Evolutionary conservation across 108 stramenopile genomes (phyloP).

Genomic region (Skeletonema grethae): DNA sequence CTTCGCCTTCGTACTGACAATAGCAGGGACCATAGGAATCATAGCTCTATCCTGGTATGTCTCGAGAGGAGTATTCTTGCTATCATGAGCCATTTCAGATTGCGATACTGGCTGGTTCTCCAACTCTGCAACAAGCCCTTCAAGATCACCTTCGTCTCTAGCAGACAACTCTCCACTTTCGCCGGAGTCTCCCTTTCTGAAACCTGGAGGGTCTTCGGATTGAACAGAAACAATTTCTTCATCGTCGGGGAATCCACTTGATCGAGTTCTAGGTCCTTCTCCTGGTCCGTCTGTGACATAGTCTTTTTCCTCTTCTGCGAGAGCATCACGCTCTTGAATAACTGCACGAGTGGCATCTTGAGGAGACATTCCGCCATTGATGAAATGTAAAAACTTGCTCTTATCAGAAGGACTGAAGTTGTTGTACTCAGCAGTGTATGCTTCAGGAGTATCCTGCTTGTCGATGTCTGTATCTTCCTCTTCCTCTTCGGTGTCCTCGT

Average conservation of each 20-base stretch:
- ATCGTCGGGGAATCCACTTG: conserved; percentile 4
- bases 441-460: background rate
- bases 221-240: background rate
- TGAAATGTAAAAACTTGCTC: conserved; percentile 71
- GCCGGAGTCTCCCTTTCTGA: no score
- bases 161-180: conserved; percentile 23
- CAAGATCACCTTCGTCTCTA: conserved; percentile 7
- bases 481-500: background rate
- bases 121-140: conserved; percentile 1
- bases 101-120: conserved; percentile 9
- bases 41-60: conserved; percentile 3
- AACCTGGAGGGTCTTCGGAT: no score
- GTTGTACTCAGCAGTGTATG: conserved; percentile 55
- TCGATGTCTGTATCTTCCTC: conserved; percentile 2
- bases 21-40: conserved; percentile 31
- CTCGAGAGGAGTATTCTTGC: conserved; percentile 19
- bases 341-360: conserved; percentile 24
- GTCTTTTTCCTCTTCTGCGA: conserved; percentile 52
- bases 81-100: conserved; percentile 31
- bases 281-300: conserved; percentile 11
- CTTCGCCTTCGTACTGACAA: conserved; percentile 31
- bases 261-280: conserved; percentile 2
- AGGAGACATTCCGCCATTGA: conserved; percentile 69
- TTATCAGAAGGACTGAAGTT: conserved; percentile 70
- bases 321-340: conserved; percentile 17